Percentiles rank a stretch among this genome's conserved stretches.
Evolutionary conservation across 306 rosid species (phyloP).

Genomic region (Styphnolobium japonicum): DNA sequence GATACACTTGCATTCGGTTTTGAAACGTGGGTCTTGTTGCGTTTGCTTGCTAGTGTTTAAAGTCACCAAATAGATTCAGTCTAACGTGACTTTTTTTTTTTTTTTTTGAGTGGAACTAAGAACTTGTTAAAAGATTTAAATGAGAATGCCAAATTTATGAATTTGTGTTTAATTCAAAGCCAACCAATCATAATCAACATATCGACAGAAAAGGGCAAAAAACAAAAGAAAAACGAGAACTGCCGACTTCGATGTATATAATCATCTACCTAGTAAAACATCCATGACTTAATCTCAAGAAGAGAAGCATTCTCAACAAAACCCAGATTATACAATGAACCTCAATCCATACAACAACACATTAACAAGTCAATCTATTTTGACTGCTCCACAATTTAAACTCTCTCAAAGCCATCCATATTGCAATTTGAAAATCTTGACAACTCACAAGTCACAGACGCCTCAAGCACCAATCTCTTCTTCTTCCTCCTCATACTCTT

Average conservation of each 20-base stretch:
- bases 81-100: too few species aligned
- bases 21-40: too few species aligned
- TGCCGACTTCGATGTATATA: neutral
- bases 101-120: too few species aligned
- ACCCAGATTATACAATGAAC: conserved; percentile 46
- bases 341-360: conserved; percentile 37
- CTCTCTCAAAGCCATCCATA: conserved; percentile 30
- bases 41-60: too few species aligned
- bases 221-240: neutral
- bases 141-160: neutral
- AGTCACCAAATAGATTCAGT: too few species aligned
- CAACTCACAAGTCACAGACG: neutral
- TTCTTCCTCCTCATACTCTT: conserved; percentile 57
- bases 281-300: conserved; percentile 17
- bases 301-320: conserved; percentile 35
- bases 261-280: conserved; percentile 39
- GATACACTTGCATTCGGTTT: too few species aligned
- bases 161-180: neutral
- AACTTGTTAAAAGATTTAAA: neutral
- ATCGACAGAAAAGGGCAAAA: neutral
- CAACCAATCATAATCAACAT: conserved; percentile 3
- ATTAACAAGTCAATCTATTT: conserved; percentile 38
- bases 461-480: conserved; percentile 57
- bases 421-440: conserved; percentile 22
- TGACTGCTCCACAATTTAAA: conserved; percentile 31